These are phyloP conservation scores for Cymodocea nodosa DNA, from an alignment of 116 monocot species.

Conservation along the genomic window DNA sequence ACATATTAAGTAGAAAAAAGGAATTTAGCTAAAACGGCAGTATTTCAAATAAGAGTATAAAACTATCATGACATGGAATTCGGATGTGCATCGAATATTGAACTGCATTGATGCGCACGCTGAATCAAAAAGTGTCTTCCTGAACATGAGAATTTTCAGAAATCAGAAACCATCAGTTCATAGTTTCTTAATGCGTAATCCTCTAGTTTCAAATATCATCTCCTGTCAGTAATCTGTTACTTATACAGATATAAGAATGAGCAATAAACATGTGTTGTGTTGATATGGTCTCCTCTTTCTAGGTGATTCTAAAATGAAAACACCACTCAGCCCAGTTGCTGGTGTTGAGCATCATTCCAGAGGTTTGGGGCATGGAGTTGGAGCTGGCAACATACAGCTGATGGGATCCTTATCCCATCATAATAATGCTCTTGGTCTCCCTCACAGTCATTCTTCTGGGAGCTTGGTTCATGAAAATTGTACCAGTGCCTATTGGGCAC, in stretches of 20 bases:
- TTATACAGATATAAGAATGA: neutral
- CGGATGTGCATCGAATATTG: neutral
- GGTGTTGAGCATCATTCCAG: constrained; percentile 46
- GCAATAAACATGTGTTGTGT: neutral
- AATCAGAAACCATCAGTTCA: neutral
- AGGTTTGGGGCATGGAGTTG: constrained; percentile 30
- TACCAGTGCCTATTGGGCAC: constrained; percentile 32
- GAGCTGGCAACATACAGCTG: constrained; percentile 41
- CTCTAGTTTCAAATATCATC: neutral
- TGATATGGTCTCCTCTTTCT: neutral
- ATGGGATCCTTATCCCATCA: constrained; percentile 32
- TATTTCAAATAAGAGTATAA: too few relatives aligned
- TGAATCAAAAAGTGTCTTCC: neutral
- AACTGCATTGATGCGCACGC: neutral
- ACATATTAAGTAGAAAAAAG: too few relatives aligned
- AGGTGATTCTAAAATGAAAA: constrained; percentile 70
- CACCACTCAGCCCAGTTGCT: constrained; percentile 66
- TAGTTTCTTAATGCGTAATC: neutral
- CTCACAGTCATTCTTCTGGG: constrained; percentile 74
- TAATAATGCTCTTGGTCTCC: constrained; percentile 21
- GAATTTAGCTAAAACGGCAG: too few relatives aligned
- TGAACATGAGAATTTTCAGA: neutral
- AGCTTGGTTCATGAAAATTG: constrained; percentile 62
- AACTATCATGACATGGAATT: neutral
- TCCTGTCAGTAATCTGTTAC: too few relatives aligned